Evolutionary conservation across 2,329 filamentous ascomycete genomes (phyloP).

Genomic region (Tolypocladium paradoxum): DNA sequence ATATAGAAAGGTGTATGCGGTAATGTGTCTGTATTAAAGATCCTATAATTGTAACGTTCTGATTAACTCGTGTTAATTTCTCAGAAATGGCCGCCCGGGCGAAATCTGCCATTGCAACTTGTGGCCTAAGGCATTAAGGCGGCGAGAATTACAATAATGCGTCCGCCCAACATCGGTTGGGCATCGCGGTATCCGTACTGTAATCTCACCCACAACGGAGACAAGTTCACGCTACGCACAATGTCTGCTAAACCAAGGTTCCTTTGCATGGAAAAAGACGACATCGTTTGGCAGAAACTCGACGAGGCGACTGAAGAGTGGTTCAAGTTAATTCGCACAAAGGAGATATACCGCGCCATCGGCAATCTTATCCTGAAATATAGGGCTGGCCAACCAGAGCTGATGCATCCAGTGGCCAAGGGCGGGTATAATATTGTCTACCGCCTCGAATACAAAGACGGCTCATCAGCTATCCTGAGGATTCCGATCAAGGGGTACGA

Average conservation of each 20-base stretch:
- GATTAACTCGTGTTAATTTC: too few relatives aligned
- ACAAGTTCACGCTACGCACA: too few relatives aligned
- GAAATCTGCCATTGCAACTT: too few relatives aligned
- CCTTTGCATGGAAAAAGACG: constrained; percentile 13
- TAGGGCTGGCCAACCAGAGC: constrained; percentile 9
- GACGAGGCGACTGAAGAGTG: constrained; percentile 13
- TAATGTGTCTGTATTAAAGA: too few relatives aligned
- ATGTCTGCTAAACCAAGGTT: constrained; percentile 15
- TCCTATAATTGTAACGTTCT: too few relatives aligned
- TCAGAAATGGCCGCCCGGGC: too few relatives aligned
- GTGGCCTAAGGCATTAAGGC: too few relatives aligned
- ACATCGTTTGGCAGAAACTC: constrained; percentile 16
- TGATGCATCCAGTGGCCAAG: constrained; percentile 13
- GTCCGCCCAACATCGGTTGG: too few relatives aligned
- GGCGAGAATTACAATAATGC: too few relatives aligned
- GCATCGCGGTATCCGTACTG: too few relatives aligned
- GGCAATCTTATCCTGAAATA: constrained; percentile 13
- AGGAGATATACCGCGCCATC: constrained; percentile 10
- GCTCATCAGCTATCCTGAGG: constrained; percentile 17
- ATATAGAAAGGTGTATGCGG: too few relatives aligned
- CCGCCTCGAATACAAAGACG: constrained; percentile 20
- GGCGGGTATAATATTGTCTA: constrained; percentile 20
- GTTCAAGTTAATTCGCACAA: constrained; percentile 11
- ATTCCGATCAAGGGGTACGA: constrained; percentile 16
- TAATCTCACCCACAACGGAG: too few relatives aligned